Base-by-base conservation (phyloP, 352 stramenopile species). In the Phytophthora hibernalis region DNA sequence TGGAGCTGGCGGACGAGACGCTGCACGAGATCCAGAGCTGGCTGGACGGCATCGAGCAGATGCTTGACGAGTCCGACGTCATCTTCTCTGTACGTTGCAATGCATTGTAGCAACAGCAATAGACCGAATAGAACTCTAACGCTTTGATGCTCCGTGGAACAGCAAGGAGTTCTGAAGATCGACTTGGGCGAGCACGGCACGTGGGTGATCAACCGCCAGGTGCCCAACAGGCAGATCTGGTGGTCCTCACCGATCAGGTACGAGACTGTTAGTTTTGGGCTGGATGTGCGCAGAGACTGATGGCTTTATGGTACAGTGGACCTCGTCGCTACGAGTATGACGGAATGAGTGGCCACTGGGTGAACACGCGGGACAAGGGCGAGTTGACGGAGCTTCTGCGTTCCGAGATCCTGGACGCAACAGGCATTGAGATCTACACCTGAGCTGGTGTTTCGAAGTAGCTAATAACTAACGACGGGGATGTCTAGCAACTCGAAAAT, bases 141-240 rank as follows among this genome's bases (percentile, higher is more conserved):
- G 2, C n/a, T 18, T 56, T 33, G 13, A 33, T 33, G 28, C 28
- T 12, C 28, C 28, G 8, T 56, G 28, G 12, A 68, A 57, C 71
- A 97, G 92, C 93, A 98, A 97, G 97, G 97, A 24, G 97, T 99
- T 12, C 70, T 99, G 37, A 98, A 97, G 43, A 92, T 99, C 51
- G 88, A 95, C 44, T 78, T 99, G 22, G 95, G 93, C 42, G 85
- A 96, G 22, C 79, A 97, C 68, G 96, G 97, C 58, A 98, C 94
- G 45, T 99, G 93, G 91, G 97, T 99, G 28, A 87, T 99, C 61
- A 99, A 99, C 79, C 98, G 98, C 68, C 97, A 99, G 74, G 97
- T 97, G 37, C 97, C 97, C 4, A 99, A 99, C 82, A 83, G 89
- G 37, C 96, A 99, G 76, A 95, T 98, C 57, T 98, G 95, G 95